A percentile compares a stretch with the other conserved stretches of the same genome.
These are phyloP conservation scores for Umbelopsis ramanniana DNA, from an alignment of 192 early-diverging fungal genomes.

Conservation along the genomic window DNA sequence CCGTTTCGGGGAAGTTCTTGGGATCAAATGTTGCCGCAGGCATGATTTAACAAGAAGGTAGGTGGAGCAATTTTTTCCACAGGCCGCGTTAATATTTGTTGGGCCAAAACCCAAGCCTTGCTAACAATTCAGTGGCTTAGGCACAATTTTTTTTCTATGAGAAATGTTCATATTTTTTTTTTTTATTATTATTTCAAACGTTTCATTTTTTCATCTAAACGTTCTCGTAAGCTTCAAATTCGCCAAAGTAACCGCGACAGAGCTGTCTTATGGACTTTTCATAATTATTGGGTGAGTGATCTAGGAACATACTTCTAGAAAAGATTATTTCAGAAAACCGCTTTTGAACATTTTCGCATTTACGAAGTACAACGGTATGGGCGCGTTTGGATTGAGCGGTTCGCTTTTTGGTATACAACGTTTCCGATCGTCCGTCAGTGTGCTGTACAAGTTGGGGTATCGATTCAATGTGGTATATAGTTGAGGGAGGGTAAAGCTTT, in stretches of 20 bases:
- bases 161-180: neutral
- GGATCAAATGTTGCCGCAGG: conserved; percentile 50
- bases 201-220: neutral
- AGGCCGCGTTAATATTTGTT: conserved; percentile 6
- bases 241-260: conserved; percentile 35
- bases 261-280: conserved; percentile 51
- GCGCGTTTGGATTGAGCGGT: conserved; percentile 46
- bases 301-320: conserved; percentile 77
- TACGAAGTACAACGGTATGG: conserved; percentile 57
- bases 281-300: conserved; percentile 77
- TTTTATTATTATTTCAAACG: neutral
- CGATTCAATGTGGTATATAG: conserved; percentile 65
- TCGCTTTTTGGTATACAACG: conserved; percentile 26
- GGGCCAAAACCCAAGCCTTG: neutral
- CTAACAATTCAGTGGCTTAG: conserved; percentile 5
- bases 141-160: neutral
- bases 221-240: conserved; percentile 25
- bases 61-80: conserved; percentile 9
- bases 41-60: conserved; percentile 40
- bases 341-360: conserved; percentile 75
- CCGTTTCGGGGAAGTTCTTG: conserved; percentile 65
- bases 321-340: conserved; percentile 82
- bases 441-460: conserved; percentile 51
- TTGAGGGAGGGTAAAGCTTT: conserved; percentile 82
- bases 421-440: conserved; percentile 28